A percentile compares a stretch with the other conserved stretches of the same genome.
phyloP scores from a whole-genome alignment of 129 eudicot genomes.

The Artemisia annua region DNA sequence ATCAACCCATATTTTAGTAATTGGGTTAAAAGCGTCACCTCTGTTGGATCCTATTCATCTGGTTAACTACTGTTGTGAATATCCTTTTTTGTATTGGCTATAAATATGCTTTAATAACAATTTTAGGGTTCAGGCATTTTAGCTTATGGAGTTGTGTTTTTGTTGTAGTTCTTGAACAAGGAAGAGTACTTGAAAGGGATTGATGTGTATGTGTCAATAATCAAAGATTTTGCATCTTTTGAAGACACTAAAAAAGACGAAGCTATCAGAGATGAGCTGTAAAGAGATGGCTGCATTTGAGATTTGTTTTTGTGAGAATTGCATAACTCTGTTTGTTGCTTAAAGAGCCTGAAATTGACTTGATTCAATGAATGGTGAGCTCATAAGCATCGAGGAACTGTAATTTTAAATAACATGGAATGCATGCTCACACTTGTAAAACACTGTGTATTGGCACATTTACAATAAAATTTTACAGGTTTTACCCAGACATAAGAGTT shows the following conservation, averaged over 20 bases:
- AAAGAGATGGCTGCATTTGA: constrained; percentile 12
- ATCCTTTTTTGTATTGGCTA: not conserved
- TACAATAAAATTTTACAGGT: not conserved
- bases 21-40: not conserved
- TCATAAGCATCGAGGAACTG: not conserved
- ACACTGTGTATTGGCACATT: not conserved
- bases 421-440: not conserved
- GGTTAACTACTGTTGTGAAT: not conserved
- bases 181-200: constrained; percentile 87
- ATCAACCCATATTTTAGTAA: too few species aligned
- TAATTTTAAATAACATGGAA: not conserved
- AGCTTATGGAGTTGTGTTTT: constrained; percentile 3
- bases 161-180: constrained; percentile 78
- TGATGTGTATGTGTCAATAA: constrained; percentile 67
- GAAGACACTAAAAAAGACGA: constrained; percentile 34
- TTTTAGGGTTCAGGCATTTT: not conserved
- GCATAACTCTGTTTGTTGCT: not conserved
- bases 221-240: constrained; percentile 75
- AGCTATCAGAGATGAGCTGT: constrained; percentile 67
- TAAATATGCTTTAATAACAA: not conserved
- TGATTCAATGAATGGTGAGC: not conserved
- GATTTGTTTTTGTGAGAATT: not conserved
- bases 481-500: too few species aligned
- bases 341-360: not conserved
- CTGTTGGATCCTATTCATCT: not conserved